A percentile compares a stretch with the other conserved stretches of the same genome.
Evolutionary conservation across 768 basidiomycete species (phyloP).

Genomic region (Boletus huronensis): DNA sequence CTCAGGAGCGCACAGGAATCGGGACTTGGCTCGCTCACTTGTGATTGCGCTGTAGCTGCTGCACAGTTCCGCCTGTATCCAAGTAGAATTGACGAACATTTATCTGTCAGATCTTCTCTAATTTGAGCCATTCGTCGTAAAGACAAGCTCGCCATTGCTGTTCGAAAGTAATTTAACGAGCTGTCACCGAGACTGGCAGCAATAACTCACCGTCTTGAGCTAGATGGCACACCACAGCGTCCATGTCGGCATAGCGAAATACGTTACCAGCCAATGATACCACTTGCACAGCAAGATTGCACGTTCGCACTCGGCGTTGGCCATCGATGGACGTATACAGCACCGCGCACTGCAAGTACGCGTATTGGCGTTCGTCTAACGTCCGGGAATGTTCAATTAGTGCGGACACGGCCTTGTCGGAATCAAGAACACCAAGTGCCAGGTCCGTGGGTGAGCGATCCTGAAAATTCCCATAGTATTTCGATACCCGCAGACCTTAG

Average conservation of each 20-base stretch:
- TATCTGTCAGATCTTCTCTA: constrained; percentile 80
- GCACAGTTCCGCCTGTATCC: constrained; percentile 91
- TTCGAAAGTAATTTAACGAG: not conserved
- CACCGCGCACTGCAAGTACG: constrained; percentile 81
- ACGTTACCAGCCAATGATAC: constrained; percentile 85
- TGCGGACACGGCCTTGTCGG: constrained; percentile 76
- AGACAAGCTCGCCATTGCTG: constrained; percentile 68
- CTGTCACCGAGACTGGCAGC: not conserved
- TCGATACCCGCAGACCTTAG: constrained; percentile 59
- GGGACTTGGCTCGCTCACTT: constrained; percentile 46
- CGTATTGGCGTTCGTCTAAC: constrained; percentile 68
- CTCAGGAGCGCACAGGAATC: constrained; percentile 5
- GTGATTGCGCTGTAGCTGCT: constrained; percentile 66
- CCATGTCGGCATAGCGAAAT: constrained; percentile 89
- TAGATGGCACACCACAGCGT: constrained; percentile 70
- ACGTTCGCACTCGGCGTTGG: constrained; percentile 75
- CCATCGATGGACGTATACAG: constrained; percentile 81
- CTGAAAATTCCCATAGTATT: constrained; percentile 73
- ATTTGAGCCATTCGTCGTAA: constrained; percentile 66
- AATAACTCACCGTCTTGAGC: constrained; percentile 67
- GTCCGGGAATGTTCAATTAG: constrained; percentile 67
- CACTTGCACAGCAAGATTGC: constrained; percentile 82
- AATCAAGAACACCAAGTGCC: constrained; percentile 74
- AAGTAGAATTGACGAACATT: constrained; percentile 74
- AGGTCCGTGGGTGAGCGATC: constrained; percentile 67